Percentiles rank a stretch among this genome's conserved stretches.
Evolutionary conservation across 2,329 filamentous ascomycete genomes (phyloP).

Genomic region (Aspergillus udagawae): DNA sequence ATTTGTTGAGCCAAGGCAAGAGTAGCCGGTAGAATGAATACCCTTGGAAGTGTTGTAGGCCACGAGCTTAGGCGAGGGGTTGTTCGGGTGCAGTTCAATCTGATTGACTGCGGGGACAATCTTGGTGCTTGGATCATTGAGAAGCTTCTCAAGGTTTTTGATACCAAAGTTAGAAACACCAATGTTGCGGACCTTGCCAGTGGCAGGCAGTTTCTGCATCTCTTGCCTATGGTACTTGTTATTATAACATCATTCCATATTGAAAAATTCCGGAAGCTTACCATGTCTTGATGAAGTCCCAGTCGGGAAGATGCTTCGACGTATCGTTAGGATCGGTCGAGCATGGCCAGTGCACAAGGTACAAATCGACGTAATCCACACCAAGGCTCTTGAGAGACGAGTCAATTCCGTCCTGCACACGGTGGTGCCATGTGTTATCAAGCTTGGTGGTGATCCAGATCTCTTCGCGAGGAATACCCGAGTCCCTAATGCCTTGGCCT

Average conservation of each 20-base stretch:
- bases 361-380: constrained; percentile 68
- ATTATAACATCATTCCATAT: constrained; percentile 51
- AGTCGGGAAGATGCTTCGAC: constrained; percentile 66
- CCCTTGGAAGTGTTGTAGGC: constrained; percentile 50
- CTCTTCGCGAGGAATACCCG: constrained; percentile 61
- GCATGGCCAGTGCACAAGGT: constrained; percentile 65
- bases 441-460: constrained; percentile 68
- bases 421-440: constrained; percentile 62
- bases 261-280: constrained; percentile 61
- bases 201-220: constrained; percentile 43
- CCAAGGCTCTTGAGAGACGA: constrained; percentile 61
- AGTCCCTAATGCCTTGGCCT: constrained; percentile 62
- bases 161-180: constrained; percentile 85
- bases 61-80: constrained; percentile 59
- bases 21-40: constrained; percentile 55
- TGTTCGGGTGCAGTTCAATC: constrained; percentile 60
- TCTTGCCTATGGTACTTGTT: constrained; percentile 57
- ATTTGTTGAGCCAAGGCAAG: constrained; percentile 53
- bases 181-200: constrained; percentile 69
- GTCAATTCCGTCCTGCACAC: constrained; percentile 59
- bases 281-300: constrained; percentile 80
- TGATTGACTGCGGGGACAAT: constrained; percentile 52
- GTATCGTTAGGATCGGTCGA: constrained; percentile 49
- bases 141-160: constrained; percentile 71
- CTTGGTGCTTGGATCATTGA: constrained; percentile 59